These are phyloP conservation scores for Xylaria nigripes DNA, from an alignment of 495 filamentous ascomycete species.

Conservation along the genomic window DNA sequence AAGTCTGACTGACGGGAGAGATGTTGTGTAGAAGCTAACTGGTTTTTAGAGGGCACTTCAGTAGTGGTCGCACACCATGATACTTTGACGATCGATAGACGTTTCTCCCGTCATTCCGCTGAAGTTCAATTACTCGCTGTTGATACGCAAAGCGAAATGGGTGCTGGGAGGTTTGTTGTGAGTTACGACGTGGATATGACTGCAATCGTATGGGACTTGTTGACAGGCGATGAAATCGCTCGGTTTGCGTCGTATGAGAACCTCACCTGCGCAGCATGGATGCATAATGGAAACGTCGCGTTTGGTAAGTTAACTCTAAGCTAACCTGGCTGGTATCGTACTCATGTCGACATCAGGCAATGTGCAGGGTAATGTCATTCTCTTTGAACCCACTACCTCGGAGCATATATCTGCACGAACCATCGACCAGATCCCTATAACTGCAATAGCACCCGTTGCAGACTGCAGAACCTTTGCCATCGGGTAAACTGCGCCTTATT, in stretches of 20 bases:
- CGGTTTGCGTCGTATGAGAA: slow-evolving; percentile 85
- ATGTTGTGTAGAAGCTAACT: slow-evolving; percentile 4
- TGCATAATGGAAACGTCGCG: slow-evolving; percentile 94
- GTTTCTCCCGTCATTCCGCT: slow-evolving; percentile 77
- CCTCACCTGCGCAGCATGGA: slow-evolving; percentile 81
- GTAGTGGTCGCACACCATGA: slow-evolving; percentile 85
- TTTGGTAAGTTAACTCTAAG: slow-evolving; percentile 58
- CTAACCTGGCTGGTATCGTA: slow-evolving; percentile 3
- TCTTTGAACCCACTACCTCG: slow-evolving; percentile 88
- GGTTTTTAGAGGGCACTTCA: slow-evolving; percentile 48
- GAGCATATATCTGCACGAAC: slow-evolving; percentile 91
- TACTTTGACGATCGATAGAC: slow-evolving; percentile 78
- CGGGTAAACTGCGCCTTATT: slow-evolving; percentile 52
- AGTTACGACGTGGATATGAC: slow-evolving; percentile 89
- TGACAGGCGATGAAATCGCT: slow-evolving; percentile 84
- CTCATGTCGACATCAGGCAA: slow-evolving; percentile 52
- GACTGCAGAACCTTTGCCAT: slow-evolving; percentile 97
- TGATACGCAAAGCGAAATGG: slow-evolving; percentile 86
- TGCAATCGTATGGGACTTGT: slow-evolving; percentile 93
- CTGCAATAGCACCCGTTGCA: slow-evolving; percentile 77
- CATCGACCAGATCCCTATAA: slow-evolving; percentile 84
- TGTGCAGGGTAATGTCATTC: slow-evolving; percentile 80
- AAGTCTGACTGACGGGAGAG: background rate
- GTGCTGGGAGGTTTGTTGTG: slow-evolving; percentile 76
- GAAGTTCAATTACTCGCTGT: slow-evolving; percentile 75